Conservation (phyloP, 2,329 filamentous ascomycete species). For the Xylariaceae sp. region DNA sequence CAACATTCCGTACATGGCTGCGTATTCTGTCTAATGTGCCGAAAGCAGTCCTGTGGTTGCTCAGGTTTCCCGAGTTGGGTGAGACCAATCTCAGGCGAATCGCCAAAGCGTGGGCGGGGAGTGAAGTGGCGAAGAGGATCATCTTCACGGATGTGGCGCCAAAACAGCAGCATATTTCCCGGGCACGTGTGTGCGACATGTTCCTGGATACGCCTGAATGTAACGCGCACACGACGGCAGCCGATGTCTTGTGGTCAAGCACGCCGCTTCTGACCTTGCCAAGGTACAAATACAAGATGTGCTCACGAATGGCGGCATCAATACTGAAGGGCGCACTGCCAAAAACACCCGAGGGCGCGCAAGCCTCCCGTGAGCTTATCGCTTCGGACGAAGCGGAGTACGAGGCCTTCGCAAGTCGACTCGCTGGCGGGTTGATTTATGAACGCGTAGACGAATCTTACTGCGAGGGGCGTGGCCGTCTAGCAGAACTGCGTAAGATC, state of each 20-base stretch:
- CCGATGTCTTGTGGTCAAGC: conserved; percentile 93
- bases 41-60: conserved; percentile 86
- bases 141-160: conserved; percentile 96
- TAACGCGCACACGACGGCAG: conserved; percentile 95
- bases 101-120: conserved; percentile 75
- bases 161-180: conserved; percentile 88
- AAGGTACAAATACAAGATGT: conserved; percentile 97
- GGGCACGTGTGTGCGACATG: conserved; percentile 85
- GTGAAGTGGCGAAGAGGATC: conserved; percentile 78
- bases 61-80: conserved; percentile 92
- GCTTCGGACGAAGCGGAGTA: conserved; percentile 75
- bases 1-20: conserved; percentile 91
- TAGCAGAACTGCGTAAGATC: conserved; percentile 73
- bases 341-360: conserved; percentile 58
- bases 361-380: conserved; percentile 70
- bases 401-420: conserved; percentile 66
- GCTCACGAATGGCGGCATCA: conserved; percentile 92
- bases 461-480: conserved; percentile 57
- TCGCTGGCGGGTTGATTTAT: conserved; percentile 63
- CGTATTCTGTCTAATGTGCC: conserved; percentile 81
- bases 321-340: conserved; percentile 88
- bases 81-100: conserved; percentile 79
- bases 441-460: conserved; percentile 38
- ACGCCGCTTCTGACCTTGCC: conserved; percentile 88
- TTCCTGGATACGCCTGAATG: conserved; percentile 97